Conservation (phyloP, 129 eudicot genomes). For the Erigeron canadensis region DNA sequence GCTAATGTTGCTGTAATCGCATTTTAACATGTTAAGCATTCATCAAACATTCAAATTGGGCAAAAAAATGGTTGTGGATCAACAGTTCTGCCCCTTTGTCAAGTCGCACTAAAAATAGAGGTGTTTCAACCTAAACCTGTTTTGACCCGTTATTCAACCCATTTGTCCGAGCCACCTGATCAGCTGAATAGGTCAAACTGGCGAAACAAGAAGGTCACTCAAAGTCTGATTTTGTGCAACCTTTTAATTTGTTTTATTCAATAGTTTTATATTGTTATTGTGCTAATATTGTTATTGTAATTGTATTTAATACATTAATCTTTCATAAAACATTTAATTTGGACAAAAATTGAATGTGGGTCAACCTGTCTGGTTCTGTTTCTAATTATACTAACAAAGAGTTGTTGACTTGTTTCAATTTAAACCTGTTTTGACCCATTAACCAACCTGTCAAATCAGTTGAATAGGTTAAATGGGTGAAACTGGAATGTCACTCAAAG, state of each 20-base stretch:
- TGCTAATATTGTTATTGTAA: not conserved
- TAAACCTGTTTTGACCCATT: too few relatives aligned
- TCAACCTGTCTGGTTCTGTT: not conserved
- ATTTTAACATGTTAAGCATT: not conserved
- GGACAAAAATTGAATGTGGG: not conserved
- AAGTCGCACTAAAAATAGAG: not conserved
- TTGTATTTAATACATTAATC: not conserved
- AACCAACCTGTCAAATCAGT: not conserved
- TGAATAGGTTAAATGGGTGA: not conserved
- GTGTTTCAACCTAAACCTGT: not conserved
- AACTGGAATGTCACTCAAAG: not conserved
- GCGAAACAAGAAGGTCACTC: not conserved
- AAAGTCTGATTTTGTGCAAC: not conserved
- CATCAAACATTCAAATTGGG: not conserved
- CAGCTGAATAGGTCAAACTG: not conserved
- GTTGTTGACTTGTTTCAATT: not conserved
- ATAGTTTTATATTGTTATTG: not conserved
- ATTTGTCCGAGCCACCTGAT: too few relatives aligned
- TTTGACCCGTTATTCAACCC: too few relatives aligned
- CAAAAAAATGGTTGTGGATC: conserved; percentile 3
- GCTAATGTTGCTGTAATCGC: not conserved
- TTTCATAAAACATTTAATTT: not conserved
- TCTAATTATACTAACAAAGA: not conserved
- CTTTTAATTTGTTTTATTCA: not conserved
- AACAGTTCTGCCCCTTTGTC: not conserved